Percentiles rank a stretch among this genome's conserved stretches.
phyloP scores from a whole-genome alignment of 345 rosid genomes.

The Pugionium dolabratum region DNA sequence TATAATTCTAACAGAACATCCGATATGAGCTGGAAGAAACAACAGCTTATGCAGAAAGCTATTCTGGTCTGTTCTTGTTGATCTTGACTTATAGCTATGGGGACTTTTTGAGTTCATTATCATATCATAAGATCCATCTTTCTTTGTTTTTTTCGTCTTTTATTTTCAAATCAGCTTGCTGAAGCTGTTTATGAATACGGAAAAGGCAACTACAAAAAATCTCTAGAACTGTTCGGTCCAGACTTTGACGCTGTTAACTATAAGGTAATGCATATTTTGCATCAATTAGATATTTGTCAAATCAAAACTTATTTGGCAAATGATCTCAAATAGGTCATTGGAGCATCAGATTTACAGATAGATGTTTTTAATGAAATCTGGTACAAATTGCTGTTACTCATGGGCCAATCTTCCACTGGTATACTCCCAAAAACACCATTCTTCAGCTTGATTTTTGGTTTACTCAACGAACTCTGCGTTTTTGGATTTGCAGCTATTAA shows the following conservation, averaged over 20 bases:
- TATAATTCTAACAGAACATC: constrained; percentile 41
- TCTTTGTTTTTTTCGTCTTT: neutral
- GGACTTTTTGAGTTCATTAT: neutral
- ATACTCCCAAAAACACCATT: constrained; percentile 13
- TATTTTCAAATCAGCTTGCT: constrained; percentile 55
- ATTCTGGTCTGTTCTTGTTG: constrained; percentile 53
- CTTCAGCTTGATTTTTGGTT: neutral
- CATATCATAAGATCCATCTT: neutral
- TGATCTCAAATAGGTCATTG: constrained; percentile 51
- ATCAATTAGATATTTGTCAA: neutral
- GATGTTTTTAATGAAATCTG: constrained; percentile 84
- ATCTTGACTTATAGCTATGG: neutral
- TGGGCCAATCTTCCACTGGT: constrained; percentile 65
- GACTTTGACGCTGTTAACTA: constrained; percentile 64
- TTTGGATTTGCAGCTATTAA: constrained; percentile 45
- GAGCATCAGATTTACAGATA: constrained; percentile 81
- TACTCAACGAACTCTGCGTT: neutral
- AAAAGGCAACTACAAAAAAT: constrained; percentile 50
- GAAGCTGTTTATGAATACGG: constrained; percentile 66
- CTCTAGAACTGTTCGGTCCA: constrained; percentile 59
- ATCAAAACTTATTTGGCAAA: neutral
- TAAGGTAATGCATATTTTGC: constrained; percentile 51
- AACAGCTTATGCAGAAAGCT: constrained; percentile 56
- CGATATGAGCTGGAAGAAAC: constrained; percentile 67
- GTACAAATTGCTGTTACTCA: constrained; percentile 55